These are phyloP conservation scores for Leishmania martiniquensis DNA, from an alignment of 208 protist genomes.

Conservation along the genomic window DNA sequence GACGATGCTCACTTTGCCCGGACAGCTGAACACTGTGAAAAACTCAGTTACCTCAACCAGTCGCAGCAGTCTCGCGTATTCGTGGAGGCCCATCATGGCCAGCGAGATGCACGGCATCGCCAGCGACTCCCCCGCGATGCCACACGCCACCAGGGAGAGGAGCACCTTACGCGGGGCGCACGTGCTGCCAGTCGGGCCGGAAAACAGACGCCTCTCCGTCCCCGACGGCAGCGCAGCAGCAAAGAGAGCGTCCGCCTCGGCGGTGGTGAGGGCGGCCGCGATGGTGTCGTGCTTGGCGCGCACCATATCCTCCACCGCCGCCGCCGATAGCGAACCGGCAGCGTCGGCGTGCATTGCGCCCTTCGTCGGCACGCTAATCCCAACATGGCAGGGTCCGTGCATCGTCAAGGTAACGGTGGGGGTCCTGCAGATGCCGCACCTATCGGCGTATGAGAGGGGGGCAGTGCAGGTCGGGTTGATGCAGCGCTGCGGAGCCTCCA, in stretches of 20 bases:
- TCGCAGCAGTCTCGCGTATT: conserved; percentile 37
- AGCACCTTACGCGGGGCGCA: conserved; percentile 34
- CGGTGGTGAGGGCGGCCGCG: conserved; percentile 13
- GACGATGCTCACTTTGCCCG: conserved; percentile 34
- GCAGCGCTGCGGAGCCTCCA: conserved; percentile 42
- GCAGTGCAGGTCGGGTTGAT: conserved; percentile 40
- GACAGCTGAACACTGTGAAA: conserved; percentile 39
- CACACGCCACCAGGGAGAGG: conserved; percentile 26
- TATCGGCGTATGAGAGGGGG: conserved; percentile 23
- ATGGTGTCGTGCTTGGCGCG: conserved; percentile 20
- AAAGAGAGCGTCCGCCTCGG: conserved; percentile 35
- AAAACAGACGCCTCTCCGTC: conserved; percentile 22
- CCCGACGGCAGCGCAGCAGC: conserved; percentile 27
- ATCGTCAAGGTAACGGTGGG: conserved; percentile 32
- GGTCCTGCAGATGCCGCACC: conserved; percentile 35
- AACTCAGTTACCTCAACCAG: conserved; percentile 11
- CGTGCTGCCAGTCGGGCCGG: conserved; percentile 20
- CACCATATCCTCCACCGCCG: conserved; percentile 22
- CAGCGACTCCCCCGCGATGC: conserved; percentile 34
- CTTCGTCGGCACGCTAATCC: background rate
- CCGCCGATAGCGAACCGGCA: background rate
- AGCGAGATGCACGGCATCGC: conserved; percentile 37
- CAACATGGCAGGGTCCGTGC: conserved; percentile 27
- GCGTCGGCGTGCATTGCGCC: background rate
- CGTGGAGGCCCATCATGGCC: conserved; percentile 36